Base-by-base conservation (phyloP, 225 moss, liverwort and hornwort genomes). In the Pseudoscleropodium purum region DNA sequence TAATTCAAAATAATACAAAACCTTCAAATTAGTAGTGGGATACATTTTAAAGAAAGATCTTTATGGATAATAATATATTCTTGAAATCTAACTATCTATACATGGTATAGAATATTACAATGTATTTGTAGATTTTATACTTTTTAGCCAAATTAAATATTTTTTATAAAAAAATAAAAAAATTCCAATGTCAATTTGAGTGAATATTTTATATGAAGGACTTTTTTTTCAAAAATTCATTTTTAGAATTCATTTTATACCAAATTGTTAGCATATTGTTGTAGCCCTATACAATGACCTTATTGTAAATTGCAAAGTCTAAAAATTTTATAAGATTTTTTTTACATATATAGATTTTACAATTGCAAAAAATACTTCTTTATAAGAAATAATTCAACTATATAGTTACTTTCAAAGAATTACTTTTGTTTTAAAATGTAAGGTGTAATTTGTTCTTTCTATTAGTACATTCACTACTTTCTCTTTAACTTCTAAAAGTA, bases 171-270 rank as follows among this genome's bases (percentile, higher is more conserved):
- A 17, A 49, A 20, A 0, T 0, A 75, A 75, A 18, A 31, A 47
- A 12, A 0, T n/a, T n/a, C 0, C 11, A 19, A 49, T 12, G 17
- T 19, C 19, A 31, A 18, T 31, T 47, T 31, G 0, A 7, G 2
- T 30, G 18, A 47, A 27, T 29, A 27, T 75, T 11, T 74, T 6
- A 18, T 45, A 43, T 29, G 10, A 74, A 45, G 10, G 10, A 45
- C n/a, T n/a, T 45, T 74, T 29, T 73, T 43, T 41, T 8, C 0
- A 15, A 41, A 26, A 25, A 39, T 8, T 18, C 54, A 54, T 5
- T 75, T 7, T 47, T 45, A 4, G 3, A 75, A 47, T 11, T 47
- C 18, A 31, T 31, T 75, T 75, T 18, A 20, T 0, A 0, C 5
- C 4, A 11, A 75, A 47, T 47, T 31, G 4, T 18, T 31, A 19